These are phyloP conservation scores for Posidonia australis DNA, from an alignment of 106 monocot genomes.

Conservation along the genomic window DNA sequence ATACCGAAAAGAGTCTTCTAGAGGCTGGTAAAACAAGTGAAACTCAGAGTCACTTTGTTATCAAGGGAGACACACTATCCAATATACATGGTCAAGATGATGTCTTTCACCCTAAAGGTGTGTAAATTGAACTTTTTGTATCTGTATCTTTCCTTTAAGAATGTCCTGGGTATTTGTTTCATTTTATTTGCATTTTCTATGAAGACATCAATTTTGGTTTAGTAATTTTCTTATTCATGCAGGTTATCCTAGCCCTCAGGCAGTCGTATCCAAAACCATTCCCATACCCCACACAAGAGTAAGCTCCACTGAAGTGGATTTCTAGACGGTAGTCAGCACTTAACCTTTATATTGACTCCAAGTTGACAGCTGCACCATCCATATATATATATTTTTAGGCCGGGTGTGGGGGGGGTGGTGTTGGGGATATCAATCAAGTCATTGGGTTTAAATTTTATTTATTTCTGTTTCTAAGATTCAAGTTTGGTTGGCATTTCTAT, in stretches of 20 bases:
- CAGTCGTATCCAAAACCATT: background rate
- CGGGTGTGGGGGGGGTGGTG: too few species aligned
- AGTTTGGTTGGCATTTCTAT: background rate
- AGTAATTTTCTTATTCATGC: slow-evolving; percentile 1
- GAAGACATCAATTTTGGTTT: background rate
- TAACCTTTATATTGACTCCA: background rate
- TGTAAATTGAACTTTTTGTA: background rate
- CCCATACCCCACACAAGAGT: slow-evolving; percentile 9
- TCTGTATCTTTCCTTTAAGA: background rate
- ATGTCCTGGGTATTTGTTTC: background rate
- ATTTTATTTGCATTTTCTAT: background rate
- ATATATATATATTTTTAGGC: background rate
- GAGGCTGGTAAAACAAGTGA: background rate
- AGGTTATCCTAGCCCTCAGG: slow-evolving; percentile 13
- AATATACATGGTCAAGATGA: slow-evolving; percentile 3
- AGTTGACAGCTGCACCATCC: background rate
- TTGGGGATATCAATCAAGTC: background rate
- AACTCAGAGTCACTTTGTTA: slow-evolving; percentile 1
- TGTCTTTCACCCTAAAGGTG: slow-evolving; percentile 14
- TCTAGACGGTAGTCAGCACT: background rate
- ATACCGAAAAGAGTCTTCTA: background rate
- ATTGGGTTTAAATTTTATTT: background rate
- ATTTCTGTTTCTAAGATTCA: background rate
- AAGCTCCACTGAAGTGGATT: slow-evolving; percentile 4
- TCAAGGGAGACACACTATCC: slow-evolving; percentile 1